Conservation (phyloP, 148 eudicot species). For the Suaeda aralocaspica region DNA sequence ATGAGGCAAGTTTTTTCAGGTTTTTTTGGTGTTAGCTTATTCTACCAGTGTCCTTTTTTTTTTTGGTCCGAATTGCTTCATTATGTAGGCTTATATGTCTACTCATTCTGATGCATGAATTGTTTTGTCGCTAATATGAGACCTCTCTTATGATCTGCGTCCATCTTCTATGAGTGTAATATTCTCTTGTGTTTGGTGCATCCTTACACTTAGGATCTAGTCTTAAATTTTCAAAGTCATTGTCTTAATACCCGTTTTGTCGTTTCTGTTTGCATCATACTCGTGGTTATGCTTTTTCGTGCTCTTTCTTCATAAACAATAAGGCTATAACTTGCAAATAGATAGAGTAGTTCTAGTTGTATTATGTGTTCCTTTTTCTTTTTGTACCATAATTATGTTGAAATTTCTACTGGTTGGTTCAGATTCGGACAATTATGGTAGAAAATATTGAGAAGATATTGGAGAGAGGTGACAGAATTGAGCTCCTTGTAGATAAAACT, state of each 20-base stretch:
- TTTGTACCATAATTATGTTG: not conserved
- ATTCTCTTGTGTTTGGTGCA: too few relatives aligned
- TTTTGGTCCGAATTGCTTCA: not conserved
- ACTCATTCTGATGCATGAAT: conserved; percentile 2
- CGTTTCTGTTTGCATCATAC: not conserved
- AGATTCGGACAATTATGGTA: conserved; percentile 96
- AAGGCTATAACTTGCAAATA: not conserved
- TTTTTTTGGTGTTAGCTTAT: not conserved
- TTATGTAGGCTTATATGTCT: not conserved
- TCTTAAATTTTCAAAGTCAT: not conserved
- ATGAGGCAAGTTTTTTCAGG: conserved; percentile 62
- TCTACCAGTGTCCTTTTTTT: not conserved
- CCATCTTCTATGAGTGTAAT: not conserved
- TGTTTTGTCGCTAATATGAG: not conserved
- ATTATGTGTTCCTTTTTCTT: not conserved
- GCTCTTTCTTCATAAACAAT: not conserved
- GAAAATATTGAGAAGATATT: conserved; percentile 93
- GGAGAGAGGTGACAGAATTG: conserved; percentile 94
- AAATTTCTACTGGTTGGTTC: conserved; percentile 26
- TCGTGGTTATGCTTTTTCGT: not conserved
- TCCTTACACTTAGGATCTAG: too few relatives aligned
- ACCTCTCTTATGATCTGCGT: not conserved
- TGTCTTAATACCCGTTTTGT: not conserved
- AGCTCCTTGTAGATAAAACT: conserved; percentile 98
- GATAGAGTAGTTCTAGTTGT: not conserved